Percentiles rank a stretch among this genome's conserved stretches.
These are phyloP conservation scores for Naganishia sp. DNA, from an alignment of 1,284 basidiomycete species.

Conservation along the genomic window DNA sequence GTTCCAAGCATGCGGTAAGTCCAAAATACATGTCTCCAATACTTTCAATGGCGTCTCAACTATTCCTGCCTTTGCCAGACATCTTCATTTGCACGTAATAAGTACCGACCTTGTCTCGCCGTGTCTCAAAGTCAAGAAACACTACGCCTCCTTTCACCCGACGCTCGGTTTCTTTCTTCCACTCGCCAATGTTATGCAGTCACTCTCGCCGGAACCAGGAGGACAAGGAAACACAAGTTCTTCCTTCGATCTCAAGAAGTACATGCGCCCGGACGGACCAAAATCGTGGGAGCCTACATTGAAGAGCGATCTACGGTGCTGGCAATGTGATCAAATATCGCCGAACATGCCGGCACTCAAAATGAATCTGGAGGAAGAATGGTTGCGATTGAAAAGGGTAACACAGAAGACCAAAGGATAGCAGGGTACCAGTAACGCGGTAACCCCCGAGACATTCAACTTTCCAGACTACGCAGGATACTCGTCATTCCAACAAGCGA, in stretches of 20 bases:
- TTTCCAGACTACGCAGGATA: no score
- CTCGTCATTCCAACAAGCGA: no score
- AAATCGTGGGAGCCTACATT: conserved; percentile 63
- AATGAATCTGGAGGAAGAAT: conserved; percentile 51
- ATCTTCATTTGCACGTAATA: conserved; percentile 83
- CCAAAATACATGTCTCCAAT: background rate
- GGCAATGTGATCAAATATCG: conserved; percentile 62
- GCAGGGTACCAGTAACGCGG: no score
- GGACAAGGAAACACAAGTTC: background rate
- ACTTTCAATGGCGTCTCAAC: background rate
- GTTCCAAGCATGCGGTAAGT: conserved; percentile 62
- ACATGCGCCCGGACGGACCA: conserved; percentile 21
- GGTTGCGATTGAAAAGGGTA: conserved; percentile 33
- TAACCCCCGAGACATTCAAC: no score
- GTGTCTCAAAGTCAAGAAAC: conserved; percentile 83
- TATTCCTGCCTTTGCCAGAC: conserved; percentile 57
- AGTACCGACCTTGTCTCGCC: conserved; percentile 77
- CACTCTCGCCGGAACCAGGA: conserved; percentile 64
- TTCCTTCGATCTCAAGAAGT: conserved; percentile 9
- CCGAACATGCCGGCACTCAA: conserved; percentile 78
- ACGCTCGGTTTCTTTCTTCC: conserved; percentile 81
- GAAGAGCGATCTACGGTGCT: conserved; percentile 71
- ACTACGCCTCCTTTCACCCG: conserved; percentile 93
- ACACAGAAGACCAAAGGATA: no score
- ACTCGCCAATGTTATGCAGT: conserved; percentile 70